Base-by-base conservation (phyloP, 1,284 basidiomycete species). In the Ceratorhiza oryzae-sativae region DNA sequence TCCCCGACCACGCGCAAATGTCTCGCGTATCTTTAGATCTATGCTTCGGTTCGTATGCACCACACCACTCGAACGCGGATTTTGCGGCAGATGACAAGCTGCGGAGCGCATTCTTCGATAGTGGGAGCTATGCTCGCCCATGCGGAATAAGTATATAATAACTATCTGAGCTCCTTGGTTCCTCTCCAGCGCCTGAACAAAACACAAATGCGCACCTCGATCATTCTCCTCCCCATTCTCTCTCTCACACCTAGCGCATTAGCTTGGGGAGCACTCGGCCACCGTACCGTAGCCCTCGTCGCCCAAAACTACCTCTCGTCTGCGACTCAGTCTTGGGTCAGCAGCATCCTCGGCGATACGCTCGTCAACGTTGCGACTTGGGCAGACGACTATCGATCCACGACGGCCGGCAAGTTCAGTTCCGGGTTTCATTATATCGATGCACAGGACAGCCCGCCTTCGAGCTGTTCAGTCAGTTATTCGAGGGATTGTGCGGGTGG, bases 291-390 rank as follows among this genome's bases (percentile, higher is more conserved):
- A 12, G 73, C 73, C 10, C 36, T 48, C 13, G 63, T 74, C n/a
- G 73, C 73, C 32, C 71, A 71, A 39, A 71, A 72, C 41, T 68
- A 72, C 62, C 70, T 74, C 18, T 27, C 70, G 27, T 63, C 73
- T 12, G 56, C 65, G 30, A 67, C 71, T 2, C 20, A 67, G 25
- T 48, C 46, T 56, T 67, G 59, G 58, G 72, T 73, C 13, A 45
- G 42, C 45, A 42, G 45, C n/a, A 59, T 73, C 34, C 72, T 73
- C 3, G 72, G 61, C 18, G 51, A 70, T 48, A 63, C 67, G 10
- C 30, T 74, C 12, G 61, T 71, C 15, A 51, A 73, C 27, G 63
- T 74, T n/a, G 61, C 73, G 9, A 70, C 56, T 15, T 74, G 71
- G 71, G 73, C 73, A 9, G 71, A 73, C 36, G 36, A 34, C 18